These are phyloP conservation scores for Yamadazyma songkhlaensis DNA, from an alignment of 1,139 yeast genomes.

Conservation along the genomic window DNA sequence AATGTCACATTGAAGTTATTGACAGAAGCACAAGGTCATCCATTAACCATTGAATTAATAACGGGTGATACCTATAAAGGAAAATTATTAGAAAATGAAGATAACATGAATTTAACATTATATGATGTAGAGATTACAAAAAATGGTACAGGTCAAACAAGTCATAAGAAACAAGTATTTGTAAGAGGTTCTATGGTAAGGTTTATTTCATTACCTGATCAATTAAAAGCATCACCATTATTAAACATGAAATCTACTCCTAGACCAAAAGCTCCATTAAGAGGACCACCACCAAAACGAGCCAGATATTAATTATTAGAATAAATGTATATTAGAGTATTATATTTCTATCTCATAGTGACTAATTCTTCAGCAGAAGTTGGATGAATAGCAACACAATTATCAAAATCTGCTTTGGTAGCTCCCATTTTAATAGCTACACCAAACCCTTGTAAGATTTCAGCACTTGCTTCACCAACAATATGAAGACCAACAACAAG, in stretches of 20 bases:
- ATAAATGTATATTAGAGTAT: not conserved
- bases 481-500: conserved; percentile 94
- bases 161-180: conserved; percentile 81
- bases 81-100: conserved; percentile 78
- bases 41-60: conserved; percentile 75
- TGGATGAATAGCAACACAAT: conserved; percentile 97
- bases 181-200: conserved; percentile 90
- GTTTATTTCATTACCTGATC: conserved; percentile 84
- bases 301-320: conserved; percentile 16
- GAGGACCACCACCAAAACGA: conserved; percentile 53
- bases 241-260: conserved; percentile 46
- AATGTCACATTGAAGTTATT: conserved; percentile 74
- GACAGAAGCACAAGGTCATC: conserved; percentile 88
- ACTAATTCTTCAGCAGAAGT: conserved; percentile 97
- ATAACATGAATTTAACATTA: conserved; percentile 89
- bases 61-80: conserved; percentile 91
- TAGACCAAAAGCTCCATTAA: conserved; percentile 67
- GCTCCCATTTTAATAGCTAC: conserved; percentile 98
- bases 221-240: conserved; percentile 84
- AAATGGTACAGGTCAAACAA: conserved; percentile 61
- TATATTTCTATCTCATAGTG: conserved; percentile 50
- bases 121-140: conserved; percentile 80
- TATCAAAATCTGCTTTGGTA: conserved; percentile 91
- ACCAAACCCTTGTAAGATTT: conserved; percentile 96
- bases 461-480: conserved; percentile 87